These are phyloP conservation scores for Penicillium coprophilum DNA, from an alignment of 495 filamentous ascomycete genomes.

Conservation along the genomic window DNA sequence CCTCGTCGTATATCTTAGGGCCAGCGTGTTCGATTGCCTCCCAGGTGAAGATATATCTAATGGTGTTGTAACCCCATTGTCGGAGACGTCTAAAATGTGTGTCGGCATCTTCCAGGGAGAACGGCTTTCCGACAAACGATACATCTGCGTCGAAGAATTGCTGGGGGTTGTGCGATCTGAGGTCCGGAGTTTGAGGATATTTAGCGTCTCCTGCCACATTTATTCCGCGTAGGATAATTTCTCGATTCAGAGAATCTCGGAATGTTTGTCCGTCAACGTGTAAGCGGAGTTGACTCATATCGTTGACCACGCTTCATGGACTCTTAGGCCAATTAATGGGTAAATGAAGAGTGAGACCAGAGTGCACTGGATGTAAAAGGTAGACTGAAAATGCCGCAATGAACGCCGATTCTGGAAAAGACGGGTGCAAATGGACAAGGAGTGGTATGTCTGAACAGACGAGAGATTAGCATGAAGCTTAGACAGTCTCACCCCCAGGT, in stretches of 20 bases:
- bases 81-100: constrained; percentile 80
- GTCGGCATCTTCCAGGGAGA: constrained; percentile 77
- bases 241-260: constrained; percentile 64
- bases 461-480: too few relatives aligned
- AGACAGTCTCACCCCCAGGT: too few relatives aligned
- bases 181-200: constrained; percentile 70
- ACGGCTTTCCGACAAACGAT: constrained; percentile 85
- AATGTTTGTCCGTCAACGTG: constrained; percentile 82
- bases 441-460: too few relatives aligned
- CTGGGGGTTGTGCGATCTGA: constrained; percentile 74
- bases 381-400: neutral
- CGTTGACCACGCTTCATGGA: neutral
- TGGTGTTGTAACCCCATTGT: constrained; percentile 90
- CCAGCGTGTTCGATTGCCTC: constrained; percentile 93
- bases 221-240: constrained; percentile 69
- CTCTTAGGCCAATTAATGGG: neutral
- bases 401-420: neutral
- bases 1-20: constrained; percentile 89
- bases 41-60: constrained; percentile 97
- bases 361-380: neutral
- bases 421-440: neutral
- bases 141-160: constrained; percentile 93
- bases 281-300: constrained; percentile 43
- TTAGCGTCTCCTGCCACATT: constrained; percentile 72
- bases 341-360: neutral